Evolutionary conservation across 441 rosid genomes (phyloP).

Genomic region (Melastoma candidum): DNA sequence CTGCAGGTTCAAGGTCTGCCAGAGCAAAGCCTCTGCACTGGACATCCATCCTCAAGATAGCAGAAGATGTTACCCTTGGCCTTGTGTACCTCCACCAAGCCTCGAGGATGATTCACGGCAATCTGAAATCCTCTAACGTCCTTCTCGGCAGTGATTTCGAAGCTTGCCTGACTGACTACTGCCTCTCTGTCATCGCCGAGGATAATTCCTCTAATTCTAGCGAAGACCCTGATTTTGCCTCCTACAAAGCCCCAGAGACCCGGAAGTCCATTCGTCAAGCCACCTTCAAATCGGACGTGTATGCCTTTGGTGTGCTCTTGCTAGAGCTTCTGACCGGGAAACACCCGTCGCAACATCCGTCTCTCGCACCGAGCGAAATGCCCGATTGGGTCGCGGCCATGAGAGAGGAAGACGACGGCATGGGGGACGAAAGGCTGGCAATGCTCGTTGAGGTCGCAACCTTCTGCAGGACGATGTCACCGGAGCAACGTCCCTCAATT

Average conservation of each 20-base stretch:
- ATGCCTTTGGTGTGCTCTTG: slow-evolving; percentile 67
- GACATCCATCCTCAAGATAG: slow-evolving; percentile 92
- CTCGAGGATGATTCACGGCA: slow-evolving; percentile 66
- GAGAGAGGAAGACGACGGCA: slow-evolving; percentile 38
- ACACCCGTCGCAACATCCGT: slow-evolving; percentile 59
- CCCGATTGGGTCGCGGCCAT: slow-evolving; percentile 59
- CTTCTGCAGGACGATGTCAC: slow-evolving; percentile 56
- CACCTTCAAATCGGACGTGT: slow-evolving; percentile 64
- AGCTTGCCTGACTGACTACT: slow-evolving; percentile 71
- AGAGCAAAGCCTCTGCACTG: slow-evolving; percentile 88
- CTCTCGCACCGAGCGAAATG: slow-evolving; percentile 41
- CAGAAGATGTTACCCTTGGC: slow-evolving; percentile 90
- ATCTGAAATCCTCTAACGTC: slow-evolving; percentile 70
- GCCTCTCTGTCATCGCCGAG: slow-evolving; percentile 43
- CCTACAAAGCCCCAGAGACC: slow-evolving; percentile 65
- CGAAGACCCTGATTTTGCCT: slow-evolving; percentile 41
- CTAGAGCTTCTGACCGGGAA: slow-evolving; percentile 71
- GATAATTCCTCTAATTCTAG: slow-evolving; percentile 16
- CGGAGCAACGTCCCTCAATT: slow-evolving; percentile 79
- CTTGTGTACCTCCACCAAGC: slow-evolving; percentile 73
- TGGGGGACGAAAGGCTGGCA: slow-evolving; percentile 44
- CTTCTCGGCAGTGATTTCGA: slow-evolving; percentile 82
- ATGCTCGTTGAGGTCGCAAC: slow-evolving; percentile 76
- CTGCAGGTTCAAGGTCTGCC: slow-evolving; percentile 60
- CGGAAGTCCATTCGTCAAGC: slow-evolving; percentile 34